These are phyloP conservation scores for Prunus fruticosa DNA, from an alignment of 306 rosid species.

Conservation along the genomic window DNA sequence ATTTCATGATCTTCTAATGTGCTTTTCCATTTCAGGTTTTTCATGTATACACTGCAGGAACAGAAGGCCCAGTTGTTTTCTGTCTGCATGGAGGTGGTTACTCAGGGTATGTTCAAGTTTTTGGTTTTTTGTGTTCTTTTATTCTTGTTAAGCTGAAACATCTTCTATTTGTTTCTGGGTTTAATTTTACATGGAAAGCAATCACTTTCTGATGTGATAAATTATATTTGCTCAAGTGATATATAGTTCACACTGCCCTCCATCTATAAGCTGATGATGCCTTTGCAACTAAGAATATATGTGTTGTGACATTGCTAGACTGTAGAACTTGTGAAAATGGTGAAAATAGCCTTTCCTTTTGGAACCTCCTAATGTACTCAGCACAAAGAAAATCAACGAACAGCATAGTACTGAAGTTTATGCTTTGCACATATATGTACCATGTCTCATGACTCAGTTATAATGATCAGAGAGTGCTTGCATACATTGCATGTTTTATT, in stretches of 20 bases:
- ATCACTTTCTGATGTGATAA: neutral
- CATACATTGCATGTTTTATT: too few species aligned
- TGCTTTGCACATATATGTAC: neutral
- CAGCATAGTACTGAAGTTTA: neutral
- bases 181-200: neutral
- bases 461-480: too few species aligned
- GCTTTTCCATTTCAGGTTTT: slow-evolving; percentile 61
- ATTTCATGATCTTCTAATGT: slow-evolving; percentile 2
- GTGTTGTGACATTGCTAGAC: too few species aligned
- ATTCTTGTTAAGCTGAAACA: slow-evolving; percentile 3
- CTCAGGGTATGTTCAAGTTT: slow-evolving; percentile 63
- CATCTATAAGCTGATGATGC: neutral
- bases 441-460: too few species aligned
- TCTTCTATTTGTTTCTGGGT: neutral
- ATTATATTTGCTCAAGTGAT: neutral
- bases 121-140: neutral
- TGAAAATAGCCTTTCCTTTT: too few species aligned
- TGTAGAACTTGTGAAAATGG: too few species aligned
- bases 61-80: slow-evolving; percentile 91
- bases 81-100: slow-evolving; percentile 97
- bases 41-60: slow-evolving; percentile 92
- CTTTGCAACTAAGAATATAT: neutral
- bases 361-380: too few species aligned
- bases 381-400: too few species aligned
- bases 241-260: neutral